phyloP scores from a whole-genome alignment of 208 protist genomes.

The Crithidia acanthocephali region DNA sequence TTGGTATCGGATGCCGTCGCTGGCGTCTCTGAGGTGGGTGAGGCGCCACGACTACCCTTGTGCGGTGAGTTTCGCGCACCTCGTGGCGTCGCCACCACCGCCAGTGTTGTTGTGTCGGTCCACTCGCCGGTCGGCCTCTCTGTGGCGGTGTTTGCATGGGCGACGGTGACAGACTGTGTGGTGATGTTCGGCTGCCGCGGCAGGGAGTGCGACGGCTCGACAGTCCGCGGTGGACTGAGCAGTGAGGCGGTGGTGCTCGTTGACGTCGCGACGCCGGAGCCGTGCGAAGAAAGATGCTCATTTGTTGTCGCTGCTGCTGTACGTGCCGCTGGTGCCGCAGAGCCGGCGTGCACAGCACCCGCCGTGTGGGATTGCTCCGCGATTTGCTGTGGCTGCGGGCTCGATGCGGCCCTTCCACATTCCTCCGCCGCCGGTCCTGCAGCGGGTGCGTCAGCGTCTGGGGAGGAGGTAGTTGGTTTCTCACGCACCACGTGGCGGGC shows the following conservation, averaged over 20 bases:
- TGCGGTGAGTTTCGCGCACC: no score
- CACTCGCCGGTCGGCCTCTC: background rate
- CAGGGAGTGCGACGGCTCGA: background rate
- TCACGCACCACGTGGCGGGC: background rate
- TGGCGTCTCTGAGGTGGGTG: no score
- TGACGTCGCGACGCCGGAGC: background rate
- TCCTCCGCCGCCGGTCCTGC: no score
- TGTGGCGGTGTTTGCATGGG: background rate
- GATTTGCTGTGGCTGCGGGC: no score
- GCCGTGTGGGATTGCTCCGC: no score
- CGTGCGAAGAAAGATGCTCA: background rate
- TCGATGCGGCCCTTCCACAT: no score
- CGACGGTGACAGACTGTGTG: background rate
- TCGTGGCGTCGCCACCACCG: no score
- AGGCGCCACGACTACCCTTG: no score
- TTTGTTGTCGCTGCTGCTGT: background rate
- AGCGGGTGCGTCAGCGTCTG: no score
- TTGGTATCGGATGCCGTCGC: no score
- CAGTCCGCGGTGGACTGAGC: background rate
- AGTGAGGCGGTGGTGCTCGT: constrained; percentile 1
- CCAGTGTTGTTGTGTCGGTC: background rate
- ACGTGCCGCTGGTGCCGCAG: background rate
- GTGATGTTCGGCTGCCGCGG: background rate
- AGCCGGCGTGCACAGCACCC: no score
- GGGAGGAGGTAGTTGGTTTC: background rate